Conservation (phyloP, 164 flowering plant species). For the Chimonanthus salicifolius region DNA sequence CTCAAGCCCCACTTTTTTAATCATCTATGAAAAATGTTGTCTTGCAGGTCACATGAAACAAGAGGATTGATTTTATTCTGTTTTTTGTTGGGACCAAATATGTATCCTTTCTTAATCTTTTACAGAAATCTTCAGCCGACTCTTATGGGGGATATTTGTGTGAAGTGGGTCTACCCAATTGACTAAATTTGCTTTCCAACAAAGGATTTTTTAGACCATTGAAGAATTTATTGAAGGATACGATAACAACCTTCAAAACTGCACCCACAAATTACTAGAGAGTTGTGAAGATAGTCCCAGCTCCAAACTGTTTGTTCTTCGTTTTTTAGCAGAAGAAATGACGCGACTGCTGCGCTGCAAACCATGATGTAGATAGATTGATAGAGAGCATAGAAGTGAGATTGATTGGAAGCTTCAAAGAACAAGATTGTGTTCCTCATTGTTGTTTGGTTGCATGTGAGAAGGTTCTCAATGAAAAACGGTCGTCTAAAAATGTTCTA, state of each 20-base stretch:
- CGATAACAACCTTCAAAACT: background rate
- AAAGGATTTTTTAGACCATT: constrained; percentile 18
- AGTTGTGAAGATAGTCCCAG: constrained; percentile 61
- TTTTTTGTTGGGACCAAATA: background rate
- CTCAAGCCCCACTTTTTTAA: background rate
- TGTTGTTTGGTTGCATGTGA: background rate
- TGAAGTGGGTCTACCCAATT: background rate
- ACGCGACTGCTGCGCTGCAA: constrained; percentile 16
- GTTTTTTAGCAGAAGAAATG: constrained; percentile 61
- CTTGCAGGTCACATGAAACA: constrained; percentile 47
- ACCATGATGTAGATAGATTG: constrained; percentile 21
- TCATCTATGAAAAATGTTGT: background rate
- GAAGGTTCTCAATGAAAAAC: background rate
- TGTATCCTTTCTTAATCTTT: background rate
- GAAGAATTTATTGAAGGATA: constrained; percentile 13
- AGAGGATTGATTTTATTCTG: constrained; percentile 27
- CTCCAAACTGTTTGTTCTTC: constrained; percentile 62
- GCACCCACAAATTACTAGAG: constrained; percentile 6
- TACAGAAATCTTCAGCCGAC: constrained; percentile 16
- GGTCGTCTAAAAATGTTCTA: background rate
- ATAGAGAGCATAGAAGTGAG: constrained; percentile 7
- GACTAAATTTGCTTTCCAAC: background rate
- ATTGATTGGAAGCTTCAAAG: constrained; percentile 7
- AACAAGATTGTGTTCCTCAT: constrained; percentile 11
- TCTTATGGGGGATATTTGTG: background rate